Base-by-base conservation (phyloP, 768 basidiomycete species). In the Xanthoconium stramineum region DNA sequence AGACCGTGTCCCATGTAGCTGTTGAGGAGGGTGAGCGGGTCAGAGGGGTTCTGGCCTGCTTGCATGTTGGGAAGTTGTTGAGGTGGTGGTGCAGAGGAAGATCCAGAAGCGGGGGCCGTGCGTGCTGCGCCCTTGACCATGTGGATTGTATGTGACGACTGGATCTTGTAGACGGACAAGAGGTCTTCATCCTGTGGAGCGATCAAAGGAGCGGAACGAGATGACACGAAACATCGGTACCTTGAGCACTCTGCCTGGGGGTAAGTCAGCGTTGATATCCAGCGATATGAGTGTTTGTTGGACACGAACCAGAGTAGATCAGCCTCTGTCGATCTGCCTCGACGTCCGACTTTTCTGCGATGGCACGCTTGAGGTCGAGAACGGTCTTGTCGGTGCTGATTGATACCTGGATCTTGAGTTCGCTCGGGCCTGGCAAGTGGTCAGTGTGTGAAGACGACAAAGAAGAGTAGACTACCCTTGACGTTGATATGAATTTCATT, bases 61-160 rank as follows among this genome's bases (percentile, higher is more conserved):
- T 92, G 91, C 91, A 97, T 94, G 11, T 81, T 80, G 15, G 94
- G 94, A 19, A 93, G 59, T 42, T 67, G 65, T 19, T 61, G 75
- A 7, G 62, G 3, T n/a, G 81, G 74, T 1, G 81, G 66, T 5
- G 80, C 63, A n/a, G 76, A 61, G 20, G 78, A 56, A 39, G 80
- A 65, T 0, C 83, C 68, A 1, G 76, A 57, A 15, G 74, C 35
- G 2, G 47, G 7, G 0, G 69, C 56, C 2, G 68, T 47, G 9
- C 86, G 81, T 2, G 86, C 79, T 11, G 82, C 85, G 24, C 91
- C 90, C 69, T 95, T 96, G 64, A 94, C 94, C 90, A 94, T 93
- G 70, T 94, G 94, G 40, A 95, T 84, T 0, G 93, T 94, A 69
- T 97, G 91, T 4, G 82, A 79, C 1, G 88, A 83, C 66, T 91